Evolutionary conservation across 2,329 filamentous ascomycete genomes (phyloP).

Genomic region (Neonectria punicea): DNA sequence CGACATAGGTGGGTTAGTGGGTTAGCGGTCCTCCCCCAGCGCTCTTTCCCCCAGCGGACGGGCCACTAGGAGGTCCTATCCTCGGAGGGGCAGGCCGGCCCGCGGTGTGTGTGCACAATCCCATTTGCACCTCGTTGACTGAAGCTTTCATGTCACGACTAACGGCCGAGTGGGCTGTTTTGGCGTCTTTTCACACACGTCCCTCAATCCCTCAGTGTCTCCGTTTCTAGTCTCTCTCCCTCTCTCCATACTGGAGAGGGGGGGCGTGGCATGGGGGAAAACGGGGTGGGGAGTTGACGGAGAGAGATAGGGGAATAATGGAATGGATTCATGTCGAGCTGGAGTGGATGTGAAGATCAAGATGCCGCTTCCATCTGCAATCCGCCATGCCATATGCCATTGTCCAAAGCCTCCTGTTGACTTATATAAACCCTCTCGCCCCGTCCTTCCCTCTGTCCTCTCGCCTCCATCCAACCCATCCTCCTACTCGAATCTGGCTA

Average conservation of each 20-base stretch:
- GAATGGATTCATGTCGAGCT: constrained; percentile 12
- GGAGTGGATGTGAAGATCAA: constrained; percentile 10
- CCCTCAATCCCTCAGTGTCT: too few species aligned
- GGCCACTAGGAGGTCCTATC: constrained; percentile 22
- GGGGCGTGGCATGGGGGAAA: constrained; percentile 1
- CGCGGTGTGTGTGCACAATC: constrained; percentile 19
- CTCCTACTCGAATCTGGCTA: constrained; percentile 13
- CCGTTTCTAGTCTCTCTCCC: too few species aligned
- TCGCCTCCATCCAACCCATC: constrained; percentile 17
- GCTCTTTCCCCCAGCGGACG: constrained; percentile 14
- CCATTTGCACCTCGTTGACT: constrained; percentile 21
- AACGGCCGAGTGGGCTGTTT: constrained; percentile 30
- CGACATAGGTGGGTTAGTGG: constrained; percentile 12
- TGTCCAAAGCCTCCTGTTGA: neutral
- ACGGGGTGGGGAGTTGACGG: constrained; percentile 16
- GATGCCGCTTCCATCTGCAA: neutral
- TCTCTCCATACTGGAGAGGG: neutral
- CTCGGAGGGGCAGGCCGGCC: constrained; percentile 23
- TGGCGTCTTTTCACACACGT: neutral
- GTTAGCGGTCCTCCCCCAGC: neutral
- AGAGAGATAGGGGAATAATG: constrained; percentile 28
- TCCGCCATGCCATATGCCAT: too few species aligned
- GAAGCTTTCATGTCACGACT: constrained; percentile 42
- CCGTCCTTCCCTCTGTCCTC: constrained; percentile 14
- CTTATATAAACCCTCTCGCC: constrained; percentile 25